These are phyloP conservation scores for Solanum pinnatisectum DNA, from an alignment of 257 asterid genomes.

Conservation along the genomic window DNA sequence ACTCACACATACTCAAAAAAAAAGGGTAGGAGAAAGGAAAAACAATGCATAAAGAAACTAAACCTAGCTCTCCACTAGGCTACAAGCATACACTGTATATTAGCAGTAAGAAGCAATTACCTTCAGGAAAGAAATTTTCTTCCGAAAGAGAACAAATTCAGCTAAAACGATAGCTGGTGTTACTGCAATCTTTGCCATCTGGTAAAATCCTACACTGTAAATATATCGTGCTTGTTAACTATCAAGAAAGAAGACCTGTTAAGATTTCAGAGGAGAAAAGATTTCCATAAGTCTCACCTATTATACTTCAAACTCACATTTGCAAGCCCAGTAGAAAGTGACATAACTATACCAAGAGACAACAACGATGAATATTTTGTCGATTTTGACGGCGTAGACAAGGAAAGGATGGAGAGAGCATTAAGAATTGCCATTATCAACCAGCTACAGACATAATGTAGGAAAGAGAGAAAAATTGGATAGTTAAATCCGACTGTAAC, in stretches of 20 bases:
- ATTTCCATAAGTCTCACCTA: conserved; percentile 39
- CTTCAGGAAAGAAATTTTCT: conserved; percentile 58
- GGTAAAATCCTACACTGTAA: conserved; percentile 93
- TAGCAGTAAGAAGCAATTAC: conserved; percentile 21
- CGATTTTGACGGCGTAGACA: conserved; percentile 73
- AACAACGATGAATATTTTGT: conserved; percentile 61
- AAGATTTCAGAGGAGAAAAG: neutral
- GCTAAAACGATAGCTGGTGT: conserved; percentile 92
- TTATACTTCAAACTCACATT: conserved; percentile 95
- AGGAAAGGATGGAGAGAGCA: conserved; percentile 63
- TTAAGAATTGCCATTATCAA: conserved; percentile 78
- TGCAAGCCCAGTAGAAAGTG: conserved; percentile 98
- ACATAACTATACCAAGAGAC: conserved; percentile 95
- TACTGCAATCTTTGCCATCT: conserved; percentile 99
- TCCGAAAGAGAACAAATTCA: conserved; percentile 66
- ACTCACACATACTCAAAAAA: neutral
- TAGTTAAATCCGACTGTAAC: conserved; percentile 81
- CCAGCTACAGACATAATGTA: conserved; percentile 91
- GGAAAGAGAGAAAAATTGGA: conserved; percentile 83
- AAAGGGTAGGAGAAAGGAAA: neutral
- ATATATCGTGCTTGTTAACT: neutral
- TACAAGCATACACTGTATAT: neutral
- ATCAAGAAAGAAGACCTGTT: neutral
- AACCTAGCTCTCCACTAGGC: neutral
- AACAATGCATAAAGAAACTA: neutral